Conservation (phyloP, 1,139 yeast genomes). For the Tardiomyces depauwii region DNA sequence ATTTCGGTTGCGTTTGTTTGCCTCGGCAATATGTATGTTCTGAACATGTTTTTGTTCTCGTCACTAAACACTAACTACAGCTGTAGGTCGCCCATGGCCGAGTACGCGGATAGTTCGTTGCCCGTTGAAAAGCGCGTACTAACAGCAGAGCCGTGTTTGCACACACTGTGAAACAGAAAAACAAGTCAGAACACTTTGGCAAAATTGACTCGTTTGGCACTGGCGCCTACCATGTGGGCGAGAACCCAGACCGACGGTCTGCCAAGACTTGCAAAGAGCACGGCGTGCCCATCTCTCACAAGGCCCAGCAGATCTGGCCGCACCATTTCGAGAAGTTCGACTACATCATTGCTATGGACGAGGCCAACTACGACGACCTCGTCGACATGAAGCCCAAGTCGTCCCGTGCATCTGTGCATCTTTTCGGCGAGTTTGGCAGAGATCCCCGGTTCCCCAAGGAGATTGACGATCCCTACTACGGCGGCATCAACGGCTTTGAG, state of each 20-base stretch:
- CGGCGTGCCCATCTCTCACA: slow-evolving; percentile 64
- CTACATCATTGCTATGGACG: slow-evolving; percentile 76
- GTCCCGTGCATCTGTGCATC: slow-evolving; percentile 33
- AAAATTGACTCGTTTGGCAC: slow-evolving; percentile 84
- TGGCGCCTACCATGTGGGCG: slow-evolving; percentile 75
- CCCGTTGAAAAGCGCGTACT: too few relatives aligned
- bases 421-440: slow-evolving; percentile 73
- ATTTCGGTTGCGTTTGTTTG: slow-evolving; percentile 80
- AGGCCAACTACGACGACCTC: slow-evolving; percentile 50
- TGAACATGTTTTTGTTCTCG: background rate
- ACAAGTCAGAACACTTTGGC: slow-evolving; percentile 31
- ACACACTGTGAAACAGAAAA: slow-evolving; percentile 46
- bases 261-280: slow-evolving; percentile 55
- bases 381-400: slow-evolving; percentile 47
- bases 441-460: slow-evolving; percentile 39
- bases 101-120: slow-evolving; percentile 19
- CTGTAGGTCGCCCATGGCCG: slow-evolving; percentile 98
- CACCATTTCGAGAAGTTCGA: slow-evolving; percentile 62
- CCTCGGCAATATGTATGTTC: slow-evolving; percentile 72
- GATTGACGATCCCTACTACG: slow-evolving; percentile 88
- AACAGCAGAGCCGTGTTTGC: slow-evolving; percentile 49
- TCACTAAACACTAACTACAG: slow-evolving; percentile 22
- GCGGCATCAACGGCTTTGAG: slow-evolving; percentile 76
- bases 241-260: slow-evolving; percentile 68
- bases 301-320: slow-evolving; percentile 56